Percentiles rank a stretch among this genome's conserved stretches.
Evolutionary conservation across 805 yeast species (phyloP).

Genomic region (Ogataea corticis): DNA sequence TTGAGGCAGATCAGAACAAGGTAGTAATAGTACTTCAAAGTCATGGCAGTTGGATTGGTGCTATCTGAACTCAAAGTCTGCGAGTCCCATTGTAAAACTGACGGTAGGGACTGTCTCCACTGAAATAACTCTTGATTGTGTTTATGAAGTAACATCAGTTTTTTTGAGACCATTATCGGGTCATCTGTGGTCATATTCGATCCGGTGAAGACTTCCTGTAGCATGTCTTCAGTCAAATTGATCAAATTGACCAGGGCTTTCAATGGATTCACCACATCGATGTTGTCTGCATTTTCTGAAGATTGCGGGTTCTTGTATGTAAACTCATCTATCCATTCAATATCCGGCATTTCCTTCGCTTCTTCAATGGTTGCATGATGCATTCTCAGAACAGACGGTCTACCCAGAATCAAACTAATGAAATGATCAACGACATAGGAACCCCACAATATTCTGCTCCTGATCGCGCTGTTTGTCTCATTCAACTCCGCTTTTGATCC

Average conservation of each 20-base stretch:
- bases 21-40: conserved; percentile 58
- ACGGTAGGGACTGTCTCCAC: conserved; percentile 54
- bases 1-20: conserved; percentile 58
- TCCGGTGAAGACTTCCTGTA: conserved; percentile 42
- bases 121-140: conserved; percentile 45
- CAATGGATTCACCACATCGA: conserved; percentile 40
- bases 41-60: conserved; percentile 51
- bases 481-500: conserved; percentile 38
- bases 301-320: conserved; percentile 35
- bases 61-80: conserved; percentile 41
- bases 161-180: conserved; percentile 1
- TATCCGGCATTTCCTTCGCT: conserved; percentile 58
- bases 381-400: conserved; percentile 55
- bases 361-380: conserved; percentile 62
- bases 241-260: conserved; percentile 43
- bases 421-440: conserved; percentile 65
- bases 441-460: conserved; percentile 68
- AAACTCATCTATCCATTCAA: conserved; percentile 63
- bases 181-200: conserved; percentile 7
- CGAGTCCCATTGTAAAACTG: conserved; percentile 50
- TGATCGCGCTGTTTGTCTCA: conserved; percentile 54
- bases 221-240: conserved; percentile 45
- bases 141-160: conserved; percentile 26
- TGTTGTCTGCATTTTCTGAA: conserved; percentile 29
- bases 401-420: conserved; percentile 57